These are phyloP conservation scores for Sclerotinia nivalis DNA, from an alignment of 2,329 filamentous ascomycete species.

Conservation along the genomic window DNA sequence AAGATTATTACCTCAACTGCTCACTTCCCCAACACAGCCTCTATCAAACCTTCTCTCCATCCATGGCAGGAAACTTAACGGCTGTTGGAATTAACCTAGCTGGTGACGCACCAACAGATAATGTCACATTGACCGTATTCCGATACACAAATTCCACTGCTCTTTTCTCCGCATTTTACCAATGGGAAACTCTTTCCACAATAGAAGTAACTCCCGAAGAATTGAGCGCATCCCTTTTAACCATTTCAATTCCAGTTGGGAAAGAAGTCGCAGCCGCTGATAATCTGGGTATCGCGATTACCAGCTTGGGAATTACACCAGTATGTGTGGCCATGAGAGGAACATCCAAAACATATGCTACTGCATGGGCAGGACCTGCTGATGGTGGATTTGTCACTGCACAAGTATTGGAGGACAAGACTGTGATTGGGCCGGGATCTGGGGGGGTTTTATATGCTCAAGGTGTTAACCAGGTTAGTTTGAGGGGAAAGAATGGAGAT, in stretches of 20 bases:
- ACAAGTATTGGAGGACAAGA: neutral
- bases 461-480: constrained; percentile 22
- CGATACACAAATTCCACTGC: constrained; percentile 31
- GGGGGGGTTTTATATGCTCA: constrained; percentile 31
- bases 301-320: constrained; percentile 27
- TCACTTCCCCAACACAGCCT: constrained; percentile 30
- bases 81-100: constrained; percentile 32
- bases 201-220: constrained; percentile 17
- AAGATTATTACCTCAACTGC: constrained; percentile 26
- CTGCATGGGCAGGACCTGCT: neutral
- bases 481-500: constrained; percentile 7
- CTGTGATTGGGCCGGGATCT: neutral
- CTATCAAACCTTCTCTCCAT: constrained; percentile 33
- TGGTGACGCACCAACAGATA: constrained; percentile 24
- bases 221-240: constrained; percentile 24
- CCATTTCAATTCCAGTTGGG: constrained; percentile 23
- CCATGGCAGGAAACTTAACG: constrained; percentile 27
- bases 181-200: constrained; percentile 33
- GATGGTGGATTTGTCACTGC: constrained; percentile 15
- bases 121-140: constrained; percentile 30
- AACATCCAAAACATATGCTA: neutral
- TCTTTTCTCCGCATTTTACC: constrained; percentile 32
- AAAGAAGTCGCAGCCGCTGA: constrained; percentile 28
- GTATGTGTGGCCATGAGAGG: constrained; percentile 28
- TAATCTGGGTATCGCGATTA: constrained; percentile 31